These are phyloP conservation scores for Penicillium paneum DNA, from an alignment of 2,329 filamentous ascomycete species.

Conservation along the genomic window DNA sequence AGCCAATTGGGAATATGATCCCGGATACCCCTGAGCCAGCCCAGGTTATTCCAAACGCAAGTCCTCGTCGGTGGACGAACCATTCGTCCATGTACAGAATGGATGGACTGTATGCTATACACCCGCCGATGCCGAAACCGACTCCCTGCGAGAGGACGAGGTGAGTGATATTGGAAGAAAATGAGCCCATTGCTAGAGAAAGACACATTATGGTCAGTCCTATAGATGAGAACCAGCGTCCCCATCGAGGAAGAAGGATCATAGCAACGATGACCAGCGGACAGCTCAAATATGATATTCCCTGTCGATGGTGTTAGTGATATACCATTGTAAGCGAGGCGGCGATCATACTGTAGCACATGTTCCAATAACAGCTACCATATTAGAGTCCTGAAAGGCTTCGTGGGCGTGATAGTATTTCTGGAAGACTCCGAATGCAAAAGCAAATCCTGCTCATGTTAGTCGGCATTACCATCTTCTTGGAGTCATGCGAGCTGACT, in stretches of 20 bases:
- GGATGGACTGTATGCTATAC: slow-evolving; percentile 48
- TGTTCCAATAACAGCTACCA: slow-evolving; percentile 34
- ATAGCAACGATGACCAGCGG: slow-evolving; percentile 21
- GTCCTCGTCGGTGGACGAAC: slow-evolving; percentile 49
- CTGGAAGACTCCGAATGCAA: slow-evolving; percentile 33
- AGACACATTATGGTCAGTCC: slow-evolving; percentile 25
- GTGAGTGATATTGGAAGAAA: slow-evolving; percentile 22
- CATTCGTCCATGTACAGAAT: slow-evolving; percentile 51
- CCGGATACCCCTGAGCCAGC: slow-evolving; percentile 39
- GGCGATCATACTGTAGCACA: slow-evolving; percentile 24
- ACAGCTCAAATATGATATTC: slow-evolving; percentile 26
- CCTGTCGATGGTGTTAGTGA: slow-evolving; percentile 9
- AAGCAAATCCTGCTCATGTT: slow-evolving; percentile 20
- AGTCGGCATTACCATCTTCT: background rate
- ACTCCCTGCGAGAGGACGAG: slow-evolving; percentile 29
- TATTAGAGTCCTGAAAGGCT: slow-evolving; percentile 22
- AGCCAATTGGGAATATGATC: slow-evolving; percentile 45
- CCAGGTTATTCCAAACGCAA: slow-evolving; percentile 48
- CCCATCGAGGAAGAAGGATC: slow-evolving; percentile 19
- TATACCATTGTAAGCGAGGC: fast-evolving
- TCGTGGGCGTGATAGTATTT: slow-evolving; percentile 32
- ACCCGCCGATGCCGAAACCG: slow-evolving; percentile 46
- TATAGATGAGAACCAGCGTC: slow-evolving; percentile 22
- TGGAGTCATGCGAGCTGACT: slow-evolving; percentile 3
- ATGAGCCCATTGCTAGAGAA: slow-evolving; percentile 25